Percentiles rank a stretch among this genome's conserved stretches.
phyloP scores from a whole-genome alignment of 2,329 filamentous ascomycete species.

The Magnaporthiopsis poae region DNA sequence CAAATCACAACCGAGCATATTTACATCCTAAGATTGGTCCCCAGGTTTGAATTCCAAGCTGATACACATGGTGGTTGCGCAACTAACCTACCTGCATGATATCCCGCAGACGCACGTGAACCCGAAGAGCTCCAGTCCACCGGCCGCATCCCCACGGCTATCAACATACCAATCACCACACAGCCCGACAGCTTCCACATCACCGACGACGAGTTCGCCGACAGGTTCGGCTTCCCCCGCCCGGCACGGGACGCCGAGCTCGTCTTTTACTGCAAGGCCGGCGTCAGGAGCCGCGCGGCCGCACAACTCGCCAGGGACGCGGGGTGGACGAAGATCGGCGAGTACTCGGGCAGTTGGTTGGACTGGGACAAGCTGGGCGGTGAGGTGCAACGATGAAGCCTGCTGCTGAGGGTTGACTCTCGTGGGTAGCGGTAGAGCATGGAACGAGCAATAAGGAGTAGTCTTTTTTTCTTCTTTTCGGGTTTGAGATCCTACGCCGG shows the following conservation, averaged over 20 bases:
- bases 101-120: conserved; percentile 56
- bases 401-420: too few relatives aligned
- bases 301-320: conserved; percentile 66
- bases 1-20: too few relatives aligned
- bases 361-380: conserved; percentile 76
- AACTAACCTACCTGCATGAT: neutral
- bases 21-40: too few relatives aligned
- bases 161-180: conserved; percentile 73
- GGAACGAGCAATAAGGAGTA: neutral
- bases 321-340: conserved; percentile 62
- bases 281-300: conserved; percentile 70
- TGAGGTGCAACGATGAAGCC: conserved; percentile 32
- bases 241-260: conserved; percentile 48
- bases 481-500: neutral
- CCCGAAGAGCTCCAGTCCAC: conserved; percentile 53
- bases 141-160: conserved; percentile 67
- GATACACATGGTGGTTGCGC: too few relatives aligned
- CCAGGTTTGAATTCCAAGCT: too few relatives aligned
- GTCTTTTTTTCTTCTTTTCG: neutral
- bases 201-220: conserved; percentile 66
- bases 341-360: conserved; percentile 67
- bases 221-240: conserved; percentile 67
- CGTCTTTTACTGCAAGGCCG: conserved; percentile 89
- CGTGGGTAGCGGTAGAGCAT: neutral
- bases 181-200: conserved; percentile 74